Base-by-base conservation (phyloP, 2,329 filamentous ascomycete species). In the Phialocephala sp. region DNA sequence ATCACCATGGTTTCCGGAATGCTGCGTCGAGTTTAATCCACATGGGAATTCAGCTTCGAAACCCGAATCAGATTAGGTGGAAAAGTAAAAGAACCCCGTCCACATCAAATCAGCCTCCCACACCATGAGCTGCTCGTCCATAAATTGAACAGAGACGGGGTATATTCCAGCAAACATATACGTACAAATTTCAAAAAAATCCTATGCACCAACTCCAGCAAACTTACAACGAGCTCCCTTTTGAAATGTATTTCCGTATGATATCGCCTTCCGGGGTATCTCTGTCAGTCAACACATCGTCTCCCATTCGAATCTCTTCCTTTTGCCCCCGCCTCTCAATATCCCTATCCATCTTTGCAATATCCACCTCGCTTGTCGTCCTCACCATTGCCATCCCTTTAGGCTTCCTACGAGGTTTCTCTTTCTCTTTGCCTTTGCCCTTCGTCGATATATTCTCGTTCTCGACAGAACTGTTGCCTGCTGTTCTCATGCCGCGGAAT, bases 401-500 rank as follows among this genome's bases (percentile, higher is more conserved):
- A 66, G n/a, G 47, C 60, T 37, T 63, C 61, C 8, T 45, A 59
- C 11, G 45, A 27, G 20, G 37, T 61, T 60, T 66, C 66, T n/a
- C 64, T 50, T 67, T 71, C 3, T 66, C 69, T 36, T 70, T 68
- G 1, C 65, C 69, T 50, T 66, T 68, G 8, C 64, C 58, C 32
- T 65, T 43, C 20, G 54, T 45, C 12, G 54, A 14, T 11, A 35
- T 9, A 11, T 22, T 43, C 36, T 67, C 63, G 24, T 63, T 64
- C 36, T 73, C 71, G 4, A 71, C 70, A 2, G 70, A 71, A n/a
- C 70, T 72, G 63, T 73, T 75, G 2, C 69, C 72, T 5, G 73
- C 71, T 4, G 74, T 75, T 12, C 73, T 65, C 69, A 76, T 72
- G 0, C 68, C 50, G 24, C 71, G 66, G 22, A 97, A 89, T 77